Percentiles rank a stretch among this genome's conserved stretches.
Conservation (phyloP, 2,329 filamentous ascomycete genomes). For the Lecanicillium sp. region DNA sequence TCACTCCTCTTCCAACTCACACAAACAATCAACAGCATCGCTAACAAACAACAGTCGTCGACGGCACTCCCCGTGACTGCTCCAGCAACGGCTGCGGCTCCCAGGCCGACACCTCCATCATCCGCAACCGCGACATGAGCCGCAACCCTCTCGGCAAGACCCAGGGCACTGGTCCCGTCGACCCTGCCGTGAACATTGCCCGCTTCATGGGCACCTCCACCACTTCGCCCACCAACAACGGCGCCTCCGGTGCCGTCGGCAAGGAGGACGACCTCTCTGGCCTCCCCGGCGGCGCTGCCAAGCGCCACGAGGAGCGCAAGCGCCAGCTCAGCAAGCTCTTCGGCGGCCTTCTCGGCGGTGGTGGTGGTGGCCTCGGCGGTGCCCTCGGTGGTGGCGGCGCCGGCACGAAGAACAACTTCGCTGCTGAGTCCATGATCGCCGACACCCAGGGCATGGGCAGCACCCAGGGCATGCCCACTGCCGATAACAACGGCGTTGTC, state of each 20-base stretch:
- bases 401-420: slow-evolving; percentile 30
- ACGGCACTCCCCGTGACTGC: slow-evolving; percentile 64
- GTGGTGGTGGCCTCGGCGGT: slow-evolving; percentile 12
- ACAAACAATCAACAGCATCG: slow-evolving; percentile 7
- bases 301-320: slow-evolving; percentile 21
- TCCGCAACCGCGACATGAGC: slow-evolving; percentile 53
- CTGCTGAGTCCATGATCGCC: slow-evolving; percentile 44
- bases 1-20: not conserved
- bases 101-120: slow-evolving; percentile 66
- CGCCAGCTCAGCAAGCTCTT: slow-evolving; percentile 28
- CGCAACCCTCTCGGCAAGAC: slow-evolving; percentile 58
- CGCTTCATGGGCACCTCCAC: slow-evolving; percentile 51
- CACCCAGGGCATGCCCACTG: slow-evolving; percentile 50
- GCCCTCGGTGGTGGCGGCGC: not conserved
- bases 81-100: slow-evolving; percentile 54
- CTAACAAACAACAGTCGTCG: slow-evolving; percentile 38
- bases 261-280: slow-evolving; percentile 37
- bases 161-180: slow-evolving; percentile 51
- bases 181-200: slow-evolving; percentile 50
- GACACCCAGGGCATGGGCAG: slow-evolving; percentile 46
- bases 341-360: slow-evolving; percentile 17
- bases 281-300: slow-evolving; percentile 17
- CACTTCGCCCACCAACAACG: slow-evolving; percentile 32
- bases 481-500: slow-evolving; percentile 50
- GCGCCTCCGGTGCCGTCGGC: slow-evolving; percentile 33